These are phyloP conservation scores for Metschnikowia sp. DNA, from an alignment of 805 yeast species.

Conservation along the genomic window DNA sequence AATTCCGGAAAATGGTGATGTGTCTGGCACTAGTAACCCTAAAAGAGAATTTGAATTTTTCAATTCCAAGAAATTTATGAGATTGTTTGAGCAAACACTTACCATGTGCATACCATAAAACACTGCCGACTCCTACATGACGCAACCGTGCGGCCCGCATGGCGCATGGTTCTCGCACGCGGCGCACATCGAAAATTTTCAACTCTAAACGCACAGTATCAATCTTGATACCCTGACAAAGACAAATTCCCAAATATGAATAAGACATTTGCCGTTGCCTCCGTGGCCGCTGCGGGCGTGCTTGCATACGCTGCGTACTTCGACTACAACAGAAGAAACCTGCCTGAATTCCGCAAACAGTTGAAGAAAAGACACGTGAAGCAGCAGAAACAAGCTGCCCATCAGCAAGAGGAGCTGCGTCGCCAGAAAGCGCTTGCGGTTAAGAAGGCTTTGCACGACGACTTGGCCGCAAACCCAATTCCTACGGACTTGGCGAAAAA, in stretches of 20 bases:
- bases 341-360: conserved; percentile 74
- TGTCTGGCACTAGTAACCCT: no score
- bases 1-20: no score
- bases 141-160: background rate
- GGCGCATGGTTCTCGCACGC: conserved; percentile 10
- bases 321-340: conserved; percentile 86
- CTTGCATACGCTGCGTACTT: conserved; percentile 82
- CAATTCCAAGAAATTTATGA: no score
- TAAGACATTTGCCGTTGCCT: conserved; percentile 31
- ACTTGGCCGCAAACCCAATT: conserved; percentile 68
- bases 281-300: conserved; percentile 50
- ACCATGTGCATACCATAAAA: background rate
- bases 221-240: background rate
- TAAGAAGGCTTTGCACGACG: conserved; percentile 57
- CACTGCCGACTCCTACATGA: background rate
- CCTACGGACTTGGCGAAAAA: conserved; percentile 67
- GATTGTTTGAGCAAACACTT: no score
- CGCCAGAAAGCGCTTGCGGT: conserved; percentile 59
- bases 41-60: no score
- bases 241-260: conserved; percentile 19
- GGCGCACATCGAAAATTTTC: conserved; percentile 12
- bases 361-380: conserved; percentile 62
- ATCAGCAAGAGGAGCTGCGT: conserved; percentile 53
- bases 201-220: background rate
- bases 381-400: conserved; percentile 56